Base-by-base conservation (phyloP, 257 asterid species). In the Ehretia macrophylla region DNA sequence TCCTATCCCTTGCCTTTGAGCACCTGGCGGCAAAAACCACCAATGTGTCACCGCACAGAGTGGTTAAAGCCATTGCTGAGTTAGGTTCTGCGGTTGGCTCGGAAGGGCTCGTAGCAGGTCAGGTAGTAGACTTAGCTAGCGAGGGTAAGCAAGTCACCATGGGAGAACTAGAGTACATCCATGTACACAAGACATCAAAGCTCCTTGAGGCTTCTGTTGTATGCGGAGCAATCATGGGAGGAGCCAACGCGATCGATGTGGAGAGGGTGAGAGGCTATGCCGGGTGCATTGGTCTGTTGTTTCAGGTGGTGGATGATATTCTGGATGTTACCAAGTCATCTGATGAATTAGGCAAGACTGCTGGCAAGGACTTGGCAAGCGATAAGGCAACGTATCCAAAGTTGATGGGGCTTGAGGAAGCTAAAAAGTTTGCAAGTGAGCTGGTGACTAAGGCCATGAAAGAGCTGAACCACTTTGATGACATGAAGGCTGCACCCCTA, bases 291-390 rank as follows among this genome's bases (percentile, higher is more conserved):
- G 90, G 94, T 16, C 55, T 87, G 74, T 71, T 84, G 67, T 87
- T 87, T 80, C 91, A 85, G 73, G 94, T 85, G 73, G 94, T 85
- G 75, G 94, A 85, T 60, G 92, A 81, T 37, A 77, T 85, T 51
- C 75, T 85, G 54, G 95, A 85, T 51, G 84, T 83, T 8, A 83
- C 95, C 0, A 67, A 75, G 69, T 71, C 85, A 12, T 75, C 91
- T 4, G 60, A 63, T 63, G 77, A 77, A 58, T 50, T 83, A 68
- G 95, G 95, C 19, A 85, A 85, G 69, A 81, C 88, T 38, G 91
- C 95, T 1, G 89, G 95, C 3, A 86, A 81, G 22, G 95, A 87
- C 38, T 54, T 82, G 74, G 80, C 57, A 5, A 65, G 68, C 0
- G 73, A 69, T 13, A 84, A 84, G 66, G 90, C 93, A 3, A 81